Base-by-base conservation (phyloP, 2,329 filamentous ascomycete genomes). In the Colletotrichum gloeosporioides region DNA sequence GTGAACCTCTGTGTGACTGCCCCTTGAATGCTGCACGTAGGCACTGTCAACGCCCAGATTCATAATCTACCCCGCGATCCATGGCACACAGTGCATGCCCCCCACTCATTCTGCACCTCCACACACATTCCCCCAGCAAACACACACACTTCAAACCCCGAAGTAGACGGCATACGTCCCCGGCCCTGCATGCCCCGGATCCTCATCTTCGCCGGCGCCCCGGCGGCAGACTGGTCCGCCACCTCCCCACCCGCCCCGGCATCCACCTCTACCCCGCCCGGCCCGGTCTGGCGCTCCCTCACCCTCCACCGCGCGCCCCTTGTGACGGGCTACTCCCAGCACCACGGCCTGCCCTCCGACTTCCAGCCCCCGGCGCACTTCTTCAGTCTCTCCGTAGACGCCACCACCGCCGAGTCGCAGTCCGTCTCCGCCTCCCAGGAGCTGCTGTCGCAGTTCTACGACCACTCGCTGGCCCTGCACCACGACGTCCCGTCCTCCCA, bases 401-500 rank as follows among this genome's bases (percentile, higher is more conserved):
- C 32, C 57, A 55, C 32, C 57, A 44, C 55, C 53, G 44, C 44
- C 57, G 64, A 63, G n/a, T 27, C 25, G 25, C 53, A 34, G 16
- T 15, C 61, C 55, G 16, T 8, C 12, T 12, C 55, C 15, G 49
- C n/a, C 7, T 77, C 75, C 16, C 75, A 77, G 55, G 65, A 71
- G 18, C 77, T 87, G 0, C 83, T 93, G 5, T 90, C 91, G 5
- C 89, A 93, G 73, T 98, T 97, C 82, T 94, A 95, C 80, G 91
- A 97, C 78, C 92, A 96, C 80, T 97, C 95, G 0, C 89, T 98
- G 65, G 90, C 92, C 3, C 86, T 93, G 16, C 92, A 98, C 81
- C 89, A 95, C 77, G 90, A 92, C 16, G 83, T 94, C 6, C 84
- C 90, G 2, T 94, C 92, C 0, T 94, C 93, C 2, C 90, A 94